phyloP scores from a whole-genome alignment of 2,329 filamentous ascomycete species.

The Calycina marina region DNA sequence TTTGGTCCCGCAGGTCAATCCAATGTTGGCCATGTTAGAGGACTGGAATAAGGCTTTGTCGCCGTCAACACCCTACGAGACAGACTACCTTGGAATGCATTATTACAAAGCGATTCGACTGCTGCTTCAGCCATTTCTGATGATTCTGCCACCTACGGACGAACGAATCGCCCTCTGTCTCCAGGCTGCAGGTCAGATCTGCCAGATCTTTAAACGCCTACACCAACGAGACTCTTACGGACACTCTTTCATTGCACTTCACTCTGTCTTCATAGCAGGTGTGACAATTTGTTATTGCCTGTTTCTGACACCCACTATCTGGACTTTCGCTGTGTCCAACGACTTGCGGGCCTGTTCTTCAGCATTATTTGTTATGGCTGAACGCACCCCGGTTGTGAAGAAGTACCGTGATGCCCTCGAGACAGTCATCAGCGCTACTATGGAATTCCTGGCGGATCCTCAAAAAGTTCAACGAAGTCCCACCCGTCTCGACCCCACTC shows the following conservation, averaged over 20 bases:
- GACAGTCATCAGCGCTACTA: conserved; percentile 26
- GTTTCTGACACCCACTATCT: conserved; percentile 15
- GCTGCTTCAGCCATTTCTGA: conserved; percentile 34
- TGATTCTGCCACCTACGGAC: conserved; percentile 29
- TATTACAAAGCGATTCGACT: conserved; percentile 35
- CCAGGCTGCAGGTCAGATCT: conserved; percentile 27
- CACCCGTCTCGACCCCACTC: conserved; percentile 1
- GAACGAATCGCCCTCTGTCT: conserved; percentile 31
- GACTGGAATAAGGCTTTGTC: conserved; percentile 29
- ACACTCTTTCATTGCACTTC: conserved; percentile 29
- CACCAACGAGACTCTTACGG: conserved; percentile 28
- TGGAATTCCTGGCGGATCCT: conserved; percentile 22
- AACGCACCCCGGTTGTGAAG: conserved; percentile 29
- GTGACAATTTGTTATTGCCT: conserved; percentile 24
- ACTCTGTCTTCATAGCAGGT: conserved; percentile 29
- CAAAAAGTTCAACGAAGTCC: conserved; percentile 2
- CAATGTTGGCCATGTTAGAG: conserved; percentile 30
- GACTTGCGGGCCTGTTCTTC: conserved; percentile 26
- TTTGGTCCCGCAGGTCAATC: conserved; percentile 32
- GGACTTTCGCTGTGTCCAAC: conserved; percentile 17
- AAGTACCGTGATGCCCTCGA: conserved; percentile 29
- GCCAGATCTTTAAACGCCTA: conserved; percentile 28
- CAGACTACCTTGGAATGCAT: conserved; percentile 33
- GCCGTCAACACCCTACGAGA: conserved; percentile 21
- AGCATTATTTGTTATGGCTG: conserved; percentile 31